Conservation (phyloP, 78 protist species). For the Dictyostelium citrinum region DNA sequence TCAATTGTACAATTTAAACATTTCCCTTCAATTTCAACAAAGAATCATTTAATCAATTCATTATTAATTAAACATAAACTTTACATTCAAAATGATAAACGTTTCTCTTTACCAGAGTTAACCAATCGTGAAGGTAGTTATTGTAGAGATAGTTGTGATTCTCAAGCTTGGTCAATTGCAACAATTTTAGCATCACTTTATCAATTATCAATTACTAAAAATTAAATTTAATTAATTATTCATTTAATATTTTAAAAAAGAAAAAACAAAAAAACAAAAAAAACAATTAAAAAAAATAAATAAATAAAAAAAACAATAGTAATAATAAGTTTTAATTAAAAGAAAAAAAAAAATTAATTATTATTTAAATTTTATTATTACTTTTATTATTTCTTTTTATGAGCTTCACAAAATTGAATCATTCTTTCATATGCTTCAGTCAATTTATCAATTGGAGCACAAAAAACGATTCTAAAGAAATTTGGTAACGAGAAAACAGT, state of each 20-base stretch:
- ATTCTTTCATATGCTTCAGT: slow-evolving; percentile 87
- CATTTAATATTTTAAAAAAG: not conserved
- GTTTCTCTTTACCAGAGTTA: slow-evolving; percentile 91
- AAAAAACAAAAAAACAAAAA: not conserved
- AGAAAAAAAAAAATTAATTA: not conserved
- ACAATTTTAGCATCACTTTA: slow-evolving; percentile 22
- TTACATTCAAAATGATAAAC: slow-evolving; percentile 28
- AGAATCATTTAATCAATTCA: not conserved
- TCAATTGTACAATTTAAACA: slow-evolving; percentile 45
- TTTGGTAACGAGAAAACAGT: slow-evolving; percentile 73
- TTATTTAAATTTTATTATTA: not conserved
- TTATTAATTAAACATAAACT: slow-evolving; percentile 6
- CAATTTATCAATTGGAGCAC: slow-evolving; percentile 88
- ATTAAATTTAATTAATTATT: not conserved
- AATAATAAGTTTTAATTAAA: not conserved
- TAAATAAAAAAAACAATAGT: too few species aligned
- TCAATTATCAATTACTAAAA: not conserved
- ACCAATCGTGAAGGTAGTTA: slow-evolving; percentile 84
- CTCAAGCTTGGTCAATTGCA: slow-evolving; percentile 83
- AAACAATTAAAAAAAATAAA: too few species aligned
- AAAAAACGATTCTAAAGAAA: slow-evolving; percentile 89
- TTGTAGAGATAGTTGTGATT: slow-evolving; percentile 78
- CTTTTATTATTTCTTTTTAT: slow-evolving; percentile 16
- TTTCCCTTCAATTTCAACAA: not conserved
- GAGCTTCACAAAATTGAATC: slow-evolving; percentile 81